A percentile compares a stretch with the other conserved stretches of the same genome.
These are phyloP conservation scores for Pythium dissimile DNA, from an alignment of 352 stramenopile species.

Conservation along the genomic window DNA sequence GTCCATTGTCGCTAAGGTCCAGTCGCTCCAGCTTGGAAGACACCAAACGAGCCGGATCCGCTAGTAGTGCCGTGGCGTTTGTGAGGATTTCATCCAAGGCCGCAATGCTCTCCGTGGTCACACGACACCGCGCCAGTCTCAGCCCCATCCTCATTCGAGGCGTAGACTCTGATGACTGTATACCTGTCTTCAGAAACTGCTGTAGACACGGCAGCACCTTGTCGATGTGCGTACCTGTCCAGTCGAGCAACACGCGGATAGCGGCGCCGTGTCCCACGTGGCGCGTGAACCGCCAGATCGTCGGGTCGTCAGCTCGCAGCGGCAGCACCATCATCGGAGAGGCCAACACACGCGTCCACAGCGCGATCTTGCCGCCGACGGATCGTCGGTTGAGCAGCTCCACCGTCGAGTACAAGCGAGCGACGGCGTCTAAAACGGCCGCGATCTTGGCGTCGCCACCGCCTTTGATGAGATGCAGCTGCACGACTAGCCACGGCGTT, in stretches of 20 bases:
- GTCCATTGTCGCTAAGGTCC: background rate
- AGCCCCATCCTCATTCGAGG: background rate
- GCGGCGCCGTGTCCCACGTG: background rate
- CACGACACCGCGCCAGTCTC: background rate
- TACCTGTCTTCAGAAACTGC: background rate
- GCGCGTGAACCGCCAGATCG: background rate
- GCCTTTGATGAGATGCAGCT: background rate
- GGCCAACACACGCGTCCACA: background rate
- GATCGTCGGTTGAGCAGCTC: background rate
- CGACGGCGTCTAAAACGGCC: background rate
- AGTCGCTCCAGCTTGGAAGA: background rate
- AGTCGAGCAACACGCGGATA: background rate
- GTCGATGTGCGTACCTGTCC: background rate
- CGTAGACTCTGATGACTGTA: background rate
- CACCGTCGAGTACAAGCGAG: background rate
- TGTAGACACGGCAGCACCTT: background rate
- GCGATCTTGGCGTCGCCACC: background rate
- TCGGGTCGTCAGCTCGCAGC: background rate
- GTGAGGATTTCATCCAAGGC: background rate
- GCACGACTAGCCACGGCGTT: background rate
- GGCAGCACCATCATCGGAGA: conserved; percentile 1
- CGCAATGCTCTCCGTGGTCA: background rate
- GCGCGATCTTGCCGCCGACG: background rate
- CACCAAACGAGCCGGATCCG: background rate
- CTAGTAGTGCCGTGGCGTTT: background rate